Base-by-base conservation (phyloP, 2,329 filamentous ascomycete genomes). In the Phoma sp. region DNA sequence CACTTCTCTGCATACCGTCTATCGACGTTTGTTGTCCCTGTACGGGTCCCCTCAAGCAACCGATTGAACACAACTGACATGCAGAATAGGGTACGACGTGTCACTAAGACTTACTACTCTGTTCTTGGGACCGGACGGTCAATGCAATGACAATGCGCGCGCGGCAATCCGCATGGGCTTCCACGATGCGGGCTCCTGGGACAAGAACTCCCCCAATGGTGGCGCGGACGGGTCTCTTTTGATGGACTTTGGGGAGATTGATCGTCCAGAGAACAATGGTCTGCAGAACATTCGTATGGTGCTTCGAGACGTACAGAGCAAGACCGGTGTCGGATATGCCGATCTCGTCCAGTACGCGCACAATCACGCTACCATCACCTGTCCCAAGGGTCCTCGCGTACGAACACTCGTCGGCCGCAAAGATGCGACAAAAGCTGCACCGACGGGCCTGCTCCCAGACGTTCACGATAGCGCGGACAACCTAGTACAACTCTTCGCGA, bases 331-430 rank as follows among this genome's bases (percentile, higher is more conserved):
- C n/a, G 72, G 76, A 9, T 80, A 81, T 58, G 83, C 83, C 14
- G 83, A 86, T 66, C 70, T 85, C 18, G 79, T 83, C 36, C 80
- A 83, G 64, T 78, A 83, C 44, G 80, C 77, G 2, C 65, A 67
- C 74, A 68, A 74, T 72, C 42, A 80, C 36, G 82, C 79, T 4
- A 79, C 80, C 4, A 76, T 80, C 2, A 74, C 76, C 22, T 82
- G 82, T 46, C 79, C 82, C 1, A 72, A 80, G n/a, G 82, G 83
- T 0, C 82, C 82, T 3, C 75, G 77, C 9, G 78, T 84, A 33
- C 68, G 75, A 13, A 77, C 78, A n/a, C 80, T 80, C 54, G 76
- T 81, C 7, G 82, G 82, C 27, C 76, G 82, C 45, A 72, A 66
- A 22, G 82, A 84, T 59, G 72, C 75, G 40, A 62, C 67, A 11